Percentiles rank a stretch among this genome's conserved stretches.
Evolutionary conservation across 805 yeast genomes (phyloP).

Genomic region (Candida multigemmis): DNA sequence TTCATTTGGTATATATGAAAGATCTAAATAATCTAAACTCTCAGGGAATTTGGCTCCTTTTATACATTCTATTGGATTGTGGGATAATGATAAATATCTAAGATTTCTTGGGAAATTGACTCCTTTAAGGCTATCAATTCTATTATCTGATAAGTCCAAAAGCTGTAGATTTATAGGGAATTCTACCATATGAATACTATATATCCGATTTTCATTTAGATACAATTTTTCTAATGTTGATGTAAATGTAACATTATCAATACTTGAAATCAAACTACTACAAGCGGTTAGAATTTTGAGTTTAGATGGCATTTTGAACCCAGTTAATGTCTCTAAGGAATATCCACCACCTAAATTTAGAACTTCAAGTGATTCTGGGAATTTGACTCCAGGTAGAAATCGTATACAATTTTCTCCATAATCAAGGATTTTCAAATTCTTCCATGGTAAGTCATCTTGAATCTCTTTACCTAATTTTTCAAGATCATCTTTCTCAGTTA

Average conservation of each 20-base stretch:
- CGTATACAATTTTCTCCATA: slow-evolving; percentile 28
- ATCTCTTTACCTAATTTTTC: slow-evolving; percentile 25
- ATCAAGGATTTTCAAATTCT: slow-evolving; percentile 21
- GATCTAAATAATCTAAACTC: slow-evolving; percentile 22
- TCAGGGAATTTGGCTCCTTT: slow-evolving; percentile 34
- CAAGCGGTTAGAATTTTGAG: slow-evolving; percentile 20
- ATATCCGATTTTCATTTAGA: slow-evolving; percentile 26
- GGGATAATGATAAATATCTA: slow-evolving; percentile 18
- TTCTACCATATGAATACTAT: slow-evolving; percentile 29
- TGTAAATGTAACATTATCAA: slow-evolving; percentile 29
- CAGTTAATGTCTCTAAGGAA: slow-evolving; percentile 28
- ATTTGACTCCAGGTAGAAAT: slow-evolving; percentile 27
- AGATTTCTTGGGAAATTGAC: slow-evolving; percentile 27
- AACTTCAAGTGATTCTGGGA: slow-evolving; percentile 28
- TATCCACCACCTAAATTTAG: slow-evolving; percentile 31
- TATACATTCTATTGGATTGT: slow-evolving; percentile 34
- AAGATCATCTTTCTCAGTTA: slow-evolving; percentile 24
- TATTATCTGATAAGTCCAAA: slow-evolving; percentile 29
- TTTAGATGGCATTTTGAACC: slow-evolving; percentile 27
- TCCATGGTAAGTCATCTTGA: slow-evolving; percentile 28
- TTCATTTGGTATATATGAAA: slow-evolving; percentile 35
- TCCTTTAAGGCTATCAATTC: slow-evolving; percentile 28
- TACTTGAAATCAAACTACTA: slow-evolving; percentile 22
- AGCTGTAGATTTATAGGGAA: slow-evolving; percentile 20
- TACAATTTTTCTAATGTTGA: slow-evolving; percentile 20